These are phyloP conservation scores for Diutina neorugosa DNA, from an alignment of 1,139 yeast genomes.

Conservation along the genomic window DNA sequence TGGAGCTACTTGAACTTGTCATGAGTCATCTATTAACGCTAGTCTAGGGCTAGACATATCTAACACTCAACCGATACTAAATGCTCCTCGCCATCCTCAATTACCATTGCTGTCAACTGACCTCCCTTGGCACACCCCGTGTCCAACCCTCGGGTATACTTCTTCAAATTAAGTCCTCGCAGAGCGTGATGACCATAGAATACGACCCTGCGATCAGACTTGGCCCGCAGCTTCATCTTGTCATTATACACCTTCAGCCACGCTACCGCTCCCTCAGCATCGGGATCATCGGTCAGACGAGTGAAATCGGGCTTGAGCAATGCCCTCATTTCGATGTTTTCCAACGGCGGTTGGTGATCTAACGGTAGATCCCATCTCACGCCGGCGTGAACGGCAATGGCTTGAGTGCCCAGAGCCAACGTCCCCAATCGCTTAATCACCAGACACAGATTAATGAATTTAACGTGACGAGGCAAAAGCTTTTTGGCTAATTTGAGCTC, in stretches of 20 bases:
- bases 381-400: slow-evolving; percentile 70
- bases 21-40: too few relatives aligned
- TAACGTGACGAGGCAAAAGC: slow-evolving; percentile 47
- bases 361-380: slow-evolving; percentile 49
- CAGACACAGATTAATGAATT: slow-evolving; percentile 48
- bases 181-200: slow-evolving; percentile 87
- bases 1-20: too few relatives aligned
- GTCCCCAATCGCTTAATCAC: slow-evolving; percentile 50
- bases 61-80: neutral
- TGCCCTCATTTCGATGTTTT: slow-evolving; percentile 51
- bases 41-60: neutral
- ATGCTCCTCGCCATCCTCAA: slow-evolving; percentile 10
- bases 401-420: slow-evolving; percentile 9
- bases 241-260: slow-evolving; percentile 60
- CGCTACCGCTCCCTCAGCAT: slow-evolving; percentile 34
- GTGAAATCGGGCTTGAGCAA: slow-evolving; percentile 41
- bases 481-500: slow-evolving; percentile 50
- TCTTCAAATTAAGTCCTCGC: slow-evolving; percentile 54
- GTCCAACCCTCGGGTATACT: slow-evolving; percentile 70
- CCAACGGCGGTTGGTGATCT: slow-evolving; percentile 48
- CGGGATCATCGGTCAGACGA: slow-evolving; percentile 40
- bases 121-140: slow-evolving; percentile 75
- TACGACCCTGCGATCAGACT: slow-evolving; percentile 32
- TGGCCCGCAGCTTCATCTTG: slow-evolving; percentile 24
- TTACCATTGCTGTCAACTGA: slow-evolving; percentile 50